Evolutionary conservation across 129 eudicot species (phyloP).

Genomic region (Oenanthe sinensis): DNA sequence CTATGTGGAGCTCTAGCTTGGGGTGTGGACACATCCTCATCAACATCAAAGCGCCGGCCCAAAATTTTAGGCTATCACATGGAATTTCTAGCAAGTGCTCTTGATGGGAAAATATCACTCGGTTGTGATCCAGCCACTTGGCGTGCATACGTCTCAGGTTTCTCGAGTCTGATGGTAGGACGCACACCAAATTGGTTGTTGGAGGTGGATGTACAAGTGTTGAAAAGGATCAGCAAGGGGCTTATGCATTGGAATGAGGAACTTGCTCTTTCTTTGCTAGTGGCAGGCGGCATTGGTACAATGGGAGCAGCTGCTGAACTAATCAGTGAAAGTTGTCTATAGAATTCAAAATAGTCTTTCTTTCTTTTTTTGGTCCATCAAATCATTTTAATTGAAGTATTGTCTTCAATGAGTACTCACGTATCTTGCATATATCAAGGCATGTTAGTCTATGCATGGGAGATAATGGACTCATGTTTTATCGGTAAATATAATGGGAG

Average conservation of each 20-base stretch:
- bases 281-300: slow-evolving; percentile 61
- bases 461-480: background rate
- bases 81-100: slow-evolving; percentile 70
- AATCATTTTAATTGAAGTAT: background rate
- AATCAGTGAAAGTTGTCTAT: slow-evolving; percentile 31
- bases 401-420: background rate
- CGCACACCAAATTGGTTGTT: slow-evolving; percentile 68
- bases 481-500: background rate
- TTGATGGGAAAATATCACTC: slow-evolving; percentile 83
- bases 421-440: background rate
- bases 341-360: background rate
- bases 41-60: slow-evolving; percentile 54
- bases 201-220: slow-evolving; percentile 57
- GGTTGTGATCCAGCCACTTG: slow-evolving; percentile 87
- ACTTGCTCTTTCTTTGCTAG: slow-evolving; percentile 65
- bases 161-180: slow-evolving; percentile 60
- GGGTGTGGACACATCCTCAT: slow-evolving; percentile 61
- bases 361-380: background rate
- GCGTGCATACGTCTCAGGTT: slow-evolving; percentile 75
- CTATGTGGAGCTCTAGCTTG: slow-evolving; percentile 75
- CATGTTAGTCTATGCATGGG: background rate
- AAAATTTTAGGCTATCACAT: slow-evolving; percentile 57
- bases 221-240: slow-evolving; percentile 70
- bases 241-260: slow-evolving; percentile 79
- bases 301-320: slow-evolving; percentile 92